phyloP scores from a whole-genome alignment of 2,329 filamentous ascomycete species.

The Elsinoe arachidis region DNA sequence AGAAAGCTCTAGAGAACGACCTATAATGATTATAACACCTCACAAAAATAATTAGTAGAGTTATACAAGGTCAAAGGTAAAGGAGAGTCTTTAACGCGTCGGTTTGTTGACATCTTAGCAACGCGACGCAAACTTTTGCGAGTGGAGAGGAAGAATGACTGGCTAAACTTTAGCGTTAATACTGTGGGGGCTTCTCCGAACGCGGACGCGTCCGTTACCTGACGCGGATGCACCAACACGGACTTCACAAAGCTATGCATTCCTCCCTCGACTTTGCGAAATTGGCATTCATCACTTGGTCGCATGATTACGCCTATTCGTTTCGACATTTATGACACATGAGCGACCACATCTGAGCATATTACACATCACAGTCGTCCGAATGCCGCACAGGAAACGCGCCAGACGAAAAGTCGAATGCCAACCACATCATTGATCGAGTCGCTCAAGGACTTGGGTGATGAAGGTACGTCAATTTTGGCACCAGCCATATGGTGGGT shows the following conservation, averaged over 20 bases:
- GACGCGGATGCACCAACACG: too few relatives aligned
- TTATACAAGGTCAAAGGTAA: too few relatives aligned
- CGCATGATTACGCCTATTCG: neutral
- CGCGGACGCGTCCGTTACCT: too few relatives aligned
- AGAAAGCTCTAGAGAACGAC: too few relatives aligned
- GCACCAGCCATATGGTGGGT: neutral
- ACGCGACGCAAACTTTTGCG: too few relatives aligned
- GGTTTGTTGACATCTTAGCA: too few relatives aligned
- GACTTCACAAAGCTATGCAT: neutral
- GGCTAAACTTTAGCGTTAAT: too few relatives aligned
- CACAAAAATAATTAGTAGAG: too few relatives aligned
- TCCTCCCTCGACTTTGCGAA: neutral
- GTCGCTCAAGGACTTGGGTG: slow-evolving; percentile 33
- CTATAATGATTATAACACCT: too few relatives aligned
- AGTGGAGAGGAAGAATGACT: too few relatives aligned
- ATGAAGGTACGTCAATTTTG: slow-evolving; percentile 29
- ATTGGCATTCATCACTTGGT: neutral
- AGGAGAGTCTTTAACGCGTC: too few relatives aligned
- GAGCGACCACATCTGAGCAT: neutral
- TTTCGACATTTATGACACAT: neutral
- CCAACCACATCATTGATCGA: slow-evolving; percentile 21
- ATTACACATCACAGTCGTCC: slow-evolving; percentile 16
- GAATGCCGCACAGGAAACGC: slow-evolving; percentile 36
- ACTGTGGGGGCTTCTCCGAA: too few relatives aligned
- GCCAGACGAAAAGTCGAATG: slow-evolving; percentile 33